phyloP scores from a whole-genome alignment of 331 rosid genomes.

The Acacia pycnantha region DNA sequence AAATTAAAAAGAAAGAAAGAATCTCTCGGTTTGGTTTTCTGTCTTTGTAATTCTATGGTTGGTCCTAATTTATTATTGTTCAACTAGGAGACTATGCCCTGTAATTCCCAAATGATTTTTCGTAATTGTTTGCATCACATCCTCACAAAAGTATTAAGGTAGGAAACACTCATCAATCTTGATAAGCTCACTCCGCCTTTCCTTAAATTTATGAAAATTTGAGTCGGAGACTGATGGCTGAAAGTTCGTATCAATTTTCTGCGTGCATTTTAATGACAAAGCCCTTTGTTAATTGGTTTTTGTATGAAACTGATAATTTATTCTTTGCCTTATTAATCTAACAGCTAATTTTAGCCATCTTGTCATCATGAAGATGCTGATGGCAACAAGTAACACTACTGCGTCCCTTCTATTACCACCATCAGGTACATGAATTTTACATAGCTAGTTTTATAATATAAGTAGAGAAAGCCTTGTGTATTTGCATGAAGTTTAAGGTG shows the following conservation, averaged over 20 bases:
- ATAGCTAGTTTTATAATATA: neutral
- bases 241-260: neutral
- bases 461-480: neutral
- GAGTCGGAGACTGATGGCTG: neutral
- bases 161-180: neutral
- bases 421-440: slow-evolving; percentile 37
- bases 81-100: neutral
- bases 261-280: neutral
- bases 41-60: neutral
- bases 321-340: neutral
- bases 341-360: slow-evolving; percentile 14
- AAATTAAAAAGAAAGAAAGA: neutral
- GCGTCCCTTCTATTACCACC: slow-evolving; percentile 13
- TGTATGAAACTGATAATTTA: slow-evolving; percentile 8
- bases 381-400: neutral
- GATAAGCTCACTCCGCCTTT: neutral
- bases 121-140: neutral
- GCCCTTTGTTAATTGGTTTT: neutral
- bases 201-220: neutral
- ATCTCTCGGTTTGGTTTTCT: neutral
- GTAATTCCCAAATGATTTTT: neutral
- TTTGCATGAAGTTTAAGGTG: neutral
- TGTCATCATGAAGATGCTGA: slow-evolving; percentile 11
- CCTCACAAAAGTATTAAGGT: neutral
- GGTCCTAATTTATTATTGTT: neutral